Evolutionary conservation across 2,329 filamentous ascomycete genomes (phyloP).

Genomic region (Eutypella sp.): DNA sequence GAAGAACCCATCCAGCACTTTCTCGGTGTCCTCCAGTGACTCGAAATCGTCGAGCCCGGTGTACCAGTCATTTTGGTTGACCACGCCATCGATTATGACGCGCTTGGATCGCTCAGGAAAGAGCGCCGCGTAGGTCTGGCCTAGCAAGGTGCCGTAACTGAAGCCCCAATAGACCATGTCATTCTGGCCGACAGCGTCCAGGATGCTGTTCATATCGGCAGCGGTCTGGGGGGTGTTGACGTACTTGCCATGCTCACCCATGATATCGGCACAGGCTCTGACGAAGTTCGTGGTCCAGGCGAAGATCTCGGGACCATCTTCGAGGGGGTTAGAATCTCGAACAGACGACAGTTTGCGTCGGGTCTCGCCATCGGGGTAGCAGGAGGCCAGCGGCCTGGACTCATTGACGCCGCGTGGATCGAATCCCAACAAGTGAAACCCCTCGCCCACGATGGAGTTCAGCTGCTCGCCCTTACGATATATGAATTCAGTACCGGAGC

Average conservation of each 20-base stretch:
- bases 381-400: constrained; percentile 30
- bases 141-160: constrained; percentile 34
- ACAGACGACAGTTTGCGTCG: constrained; percentile 23
- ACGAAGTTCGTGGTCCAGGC: constrained; percentile 37
- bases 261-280: constrained; percentile 36
- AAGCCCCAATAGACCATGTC: constrained; percentile 37
- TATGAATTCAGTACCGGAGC: constrained; percentile 34
- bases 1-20: constrained; percentile 37
- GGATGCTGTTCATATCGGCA: constrained; percentile 46
- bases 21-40: constrained; percentile 37
- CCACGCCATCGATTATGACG: constrained; percentile 32
- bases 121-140: constrained; percentile 35
- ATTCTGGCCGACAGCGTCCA: constrained; percentile 36
- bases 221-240: constrained; percentile 46
- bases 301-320: constrained; percentile 34
- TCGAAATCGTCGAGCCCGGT: constrained; percentile 32
- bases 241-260: constrained; percentile 39
- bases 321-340: constrained; percentile 19
- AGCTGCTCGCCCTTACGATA: constrained; percentile 30
- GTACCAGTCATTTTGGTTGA: constrained; percentile 35
- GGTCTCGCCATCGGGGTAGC: constrained; percentile 33
- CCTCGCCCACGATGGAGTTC: constrained; percentile 34
- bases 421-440: constrained; percentile 41
- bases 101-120: constrained; percentile 30
- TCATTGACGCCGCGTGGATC: constrained; percentile 42